Evolutionary conservation across 495 filamentous ascomycete genomes (phyloP).

Genomic region (Neurospora sp.): DNA sequence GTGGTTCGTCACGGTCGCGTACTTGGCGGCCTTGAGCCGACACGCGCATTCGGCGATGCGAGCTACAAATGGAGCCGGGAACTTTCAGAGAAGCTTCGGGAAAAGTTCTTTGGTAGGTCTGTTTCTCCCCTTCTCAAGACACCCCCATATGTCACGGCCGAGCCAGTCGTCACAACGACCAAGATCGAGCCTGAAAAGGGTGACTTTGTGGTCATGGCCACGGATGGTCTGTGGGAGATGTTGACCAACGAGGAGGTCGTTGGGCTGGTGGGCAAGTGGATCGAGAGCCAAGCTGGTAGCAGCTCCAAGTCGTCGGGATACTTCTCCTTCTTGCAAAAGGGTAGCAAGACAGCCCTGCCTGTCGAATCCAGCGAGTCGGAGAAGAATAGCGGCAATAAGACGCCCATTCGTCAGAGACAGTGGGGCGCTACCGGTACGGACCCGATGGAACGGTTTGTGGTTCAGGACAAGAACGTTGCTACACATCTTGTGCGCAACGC

Average conservation of each 20-base stretch:
- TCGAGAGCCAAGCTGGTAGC: constrained; percentile 59
- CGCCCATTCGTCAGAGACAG: constrained; percentile 76
- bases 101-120: constrained; percentile 73
- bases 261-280: constrained; percentile 91
- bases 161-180: constrained; percentile 92
- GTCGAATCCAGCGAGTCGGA: constrained; percentile 37
- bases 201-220: constrained; percentile 94
- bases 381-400: constrained; percentile 43
- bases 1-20: constrained; percentile 83
- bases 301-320: constrained; percentile 32
- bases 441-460: constrained; percentile 70
- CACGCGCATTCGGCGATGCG: constrained; percentile 90
- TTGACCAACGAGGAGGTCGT: constrained; percentile 97
- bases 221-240: constrained; percentile 99
- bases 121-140: constrained; percentile 66
- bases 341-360: constrained; percentile 30
- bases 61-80: constrained; percentile 92
- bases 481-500: constrained; percentile 96
- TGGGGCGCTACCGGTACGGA: constrained; percentile 58
- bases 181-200: constrained; percentile 82
- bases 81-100: constrained; percentile 67
- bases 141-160: constrained; percentile 95
- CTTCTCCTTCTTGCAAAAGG: constrained; percentile 41
- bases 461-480: constrained; percentile 92
- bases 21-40: constrained; percentile 83